Evolutionary conservation across 2,329 filamentous ascomycete genomes (phyloP).

Genomic region (Cladosporium velox): DNA sequence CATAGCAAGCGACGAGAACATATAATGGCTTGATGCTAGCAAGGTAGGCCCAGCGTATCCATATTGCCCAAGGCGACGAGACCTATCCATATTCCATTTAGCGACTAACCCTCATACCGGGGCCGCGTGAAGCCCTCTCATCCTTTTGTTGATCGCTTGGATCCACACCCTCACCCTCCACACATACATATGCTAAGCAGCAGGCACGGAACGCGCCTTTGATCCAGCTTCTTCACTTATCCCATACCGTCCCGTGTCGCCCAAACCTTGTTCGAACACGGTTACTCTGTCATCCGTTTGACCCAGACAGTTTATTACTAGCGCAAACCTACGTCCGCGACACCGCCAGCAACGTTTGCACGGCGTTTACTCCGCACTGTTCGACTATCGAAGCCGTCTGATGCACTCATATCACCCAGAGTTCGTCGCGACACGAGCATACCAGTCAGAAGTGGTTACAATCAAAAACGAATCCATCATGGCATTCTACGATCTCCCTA

Average conservation of each 20-base stretch:
- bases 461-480: not conserved
- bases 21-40: slow-evolving; percentile 17
- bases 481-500: not conserved
- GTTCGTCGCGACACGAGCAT: not conserved
- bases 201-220: not conserved
- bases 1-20: slow-evolving; percentile 10
- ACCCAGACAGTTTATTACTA: not conserved
- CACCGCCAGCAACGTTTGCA: not conserved
- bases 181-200: slow-evolving; percentile 3
- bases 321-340: not conserved
- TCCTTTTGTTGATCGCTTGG: not conserved
- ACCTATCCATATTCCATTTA: not conserved
- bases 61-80: not conserved
- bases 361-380: not conserved
- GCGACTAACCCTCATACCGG: not conserved
- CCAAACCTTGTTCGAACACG: not conserved
- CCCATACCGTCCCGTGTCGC: not conserved
- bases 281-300: not conserved
- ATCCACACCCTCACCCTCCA: not conserved
- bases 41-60: slow-evolving; percentile 9
- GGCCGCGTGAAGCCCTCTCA: not conserved
- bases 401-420: not conserved
- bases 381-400: not conserved
- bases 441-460: not conserved
- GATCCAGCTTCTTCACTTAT: not conserved